Evolutionary conservation across 306 rosid genomes (phyloP).

Genomic region (Acacia confusa): DNA sequence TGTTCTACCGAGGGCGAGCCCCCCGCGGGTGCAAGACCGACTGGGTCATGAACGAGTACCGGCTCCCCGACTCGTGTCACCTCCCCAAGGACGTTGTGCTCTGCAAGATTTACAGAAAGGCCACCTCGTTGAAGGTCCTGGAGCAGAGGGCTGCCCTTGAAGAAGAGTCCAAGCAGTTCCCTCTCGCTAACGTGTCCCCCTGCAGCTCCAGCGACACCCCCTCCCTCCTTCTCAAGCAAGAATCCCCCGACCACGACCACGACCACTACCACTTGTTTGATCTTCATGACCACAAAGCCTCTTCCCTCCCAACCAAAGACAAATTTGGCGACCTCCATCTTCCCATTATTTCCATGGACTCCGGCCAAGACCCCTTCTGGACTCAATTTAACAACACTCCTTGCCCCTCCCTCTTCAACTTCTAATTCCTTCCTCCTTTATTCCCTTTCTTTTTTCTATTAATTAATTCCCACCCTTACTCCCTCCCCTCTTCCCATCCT

Average conservation of each 20-base stretch:
- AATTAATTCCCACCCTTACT: too few relatives aligned
- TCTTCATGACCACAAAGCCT: constrained; percentile 14
- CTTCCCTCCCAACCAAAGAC: constrained; percentile 26
- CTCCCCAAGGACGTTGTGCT: constrained; percentile 80
- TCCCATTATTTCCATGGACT: constrained; percentile 60
- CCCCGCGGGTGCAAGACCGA: constrained; percentile 90
- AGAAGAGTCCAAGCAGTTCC: constrained; percentile 60
- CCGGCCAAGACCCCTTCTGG: constrained; percentile 83
- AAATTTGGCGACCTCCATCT: constrained; percentile 64
- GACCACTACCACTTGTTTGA: background rate
- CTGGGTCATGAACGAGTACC: constrained; percentile 99
- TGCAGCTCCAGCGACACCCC: constrained; percentile 56
- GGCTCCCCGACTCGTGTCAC: constrained; percentile 68
- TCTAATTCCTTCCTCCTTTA: constrained; percentile 10
- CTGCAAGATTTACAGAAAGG: constrained; percentile 94
- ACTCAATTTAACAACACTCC: constrained; percentile 66
- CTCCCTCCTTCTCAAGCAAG: constrained; percentile 40
- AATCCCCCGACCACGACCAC: background rate
- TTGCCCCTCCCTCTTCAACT: constrained; percentile 65
- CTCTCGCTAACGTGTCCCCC: constrained; percentile 31
- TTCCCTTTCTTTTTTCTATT: too few relatives aligned
- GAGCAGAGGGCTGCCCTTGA: constrained; percentile 88
- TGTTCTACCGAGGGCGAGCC: constrained; percentile 86
- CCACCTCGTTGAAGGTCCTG: constrained; percentile 92
- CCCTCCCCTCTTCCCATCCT: background rate